Percentiles rank a stretch among this genome's conserved stretches.
Evolutionary conservation across 2,329 filamentous ascomycete genomes (phyloP).

Genomic region (Sclerotinia minor): DNA sequence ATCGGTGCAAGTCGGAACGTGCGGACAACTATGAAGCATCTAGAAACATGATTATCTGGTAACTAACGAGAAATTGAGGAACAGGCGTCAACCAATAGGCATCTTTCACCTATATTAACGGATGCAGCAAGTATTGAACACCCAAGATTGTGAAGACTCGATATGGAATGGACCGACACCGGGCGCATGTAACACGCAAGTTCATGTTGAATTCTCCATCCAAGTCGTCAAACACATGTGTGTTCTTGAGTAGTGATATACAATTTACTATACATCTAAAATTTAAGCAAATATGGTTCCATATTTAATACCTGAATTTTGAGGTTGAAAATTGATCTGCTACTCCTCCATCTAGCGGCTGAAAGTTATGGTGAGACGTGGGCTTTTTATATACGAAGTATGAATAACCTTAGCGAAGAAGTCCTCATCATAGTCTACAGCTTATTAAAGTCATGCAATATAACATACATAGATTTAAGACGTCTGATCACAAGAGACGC

Average conservation of each 20-base stretch:
- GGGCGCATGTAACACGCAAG: background rate
- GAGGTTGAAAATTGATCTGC: slow-evolving; percentile 1
- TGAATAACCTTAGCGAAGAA: background rate
- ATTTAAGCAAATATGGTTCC: background rate
- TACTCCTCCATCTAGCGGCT: background rate
- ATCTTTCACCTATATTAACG: background rate
- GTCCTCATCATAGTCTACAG: background rate
- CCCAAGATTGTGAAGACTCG: background rate
- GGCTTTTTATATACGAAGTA: background rate
- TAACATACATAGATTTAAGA: background rate
- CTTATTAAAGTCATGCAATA: background rate
- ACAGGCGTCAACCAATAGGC: too few species aligned
- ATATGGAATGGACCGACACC: background rate
- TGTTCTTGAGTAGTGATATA: background rate
- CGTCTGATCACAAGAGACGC: background rate
- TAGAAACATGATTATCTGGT: background rate
- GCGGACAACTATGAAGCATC: background rate
- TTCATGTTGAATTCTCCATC: background rate
- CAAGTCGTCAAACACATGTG: slow-evolving; percentile 10
- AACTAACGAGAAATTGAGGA: background rate
- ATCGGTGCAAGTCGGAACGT: background rate
- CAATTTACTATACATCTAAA: background rate
- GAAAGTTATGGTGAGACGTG: background rate
- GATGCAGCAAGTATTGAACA: background rate
- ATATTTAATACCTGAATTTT: background rate